Evolutionary conservation across 805 yeast genomes (phyloP).

Genomic region (Kluyveromyces nonfermentans): DNA sequence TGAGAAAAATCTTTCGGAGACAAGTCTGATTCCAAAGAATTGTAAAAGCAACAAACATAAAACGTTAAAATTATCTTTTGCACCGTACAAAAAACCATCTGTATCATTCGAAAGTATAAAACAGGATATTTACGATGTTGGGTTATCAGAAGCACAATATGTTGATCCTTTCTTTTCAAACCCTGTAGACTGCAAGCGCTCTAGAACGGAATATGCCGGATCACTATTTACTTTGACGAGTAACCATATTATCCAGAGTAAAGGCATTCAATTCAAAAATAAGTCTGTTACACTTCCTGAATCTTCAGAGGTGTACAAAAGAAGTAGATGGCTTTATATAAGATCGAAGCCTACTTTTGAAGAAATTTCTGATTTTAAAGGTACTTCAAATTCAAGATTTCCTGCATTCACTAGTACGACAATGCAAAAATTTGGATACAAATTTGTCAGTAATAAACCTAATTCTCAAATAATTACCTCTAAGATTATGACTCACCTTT

Average conservation of each 20-base stretch:
- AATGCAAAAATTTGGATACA: slow-evolving; percentile 7
- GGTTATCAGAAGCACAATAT: slow-evolving; percentile 45
- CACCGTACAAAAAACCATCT: slow-evolving; percentile 11
- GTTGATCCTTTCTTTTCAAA: slow-evolving; percentile 55
- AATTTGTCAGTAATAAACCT: slow-evolving; percentile 4
- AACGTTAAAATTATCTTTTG: background rate
- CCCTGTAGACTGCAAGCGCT: slow-evolving; percentile 39
- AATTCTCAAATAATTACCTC: slow-evolving; percentile 9
- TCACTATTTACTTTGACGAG: slow-evolving; percentile 44
- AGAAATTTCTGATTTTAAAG: slow-evolving; percentile 21
- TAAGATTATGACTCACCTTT: slow-evolving; percentile 32
- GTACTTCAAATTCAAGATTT: slow-evolving; percentile 7
- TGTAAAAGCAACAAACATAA: background rate
- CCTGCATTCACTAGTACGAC: slow-evolving; percentile 1
- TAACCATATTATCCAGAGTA: slow-evolving; percentile 17
- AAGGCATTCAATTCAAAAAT: slow-evolving; percentile 24
- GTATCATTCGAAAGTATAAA: slow-evolving; percentile 29
- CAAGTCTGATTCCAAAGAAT: background rate
- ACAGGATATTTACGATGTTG: slow-evolving; percentile 38
- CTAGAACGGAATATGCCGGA: slow-evolving; percentile 61
- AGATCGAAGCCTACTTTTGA: slow-evolving; percentile 39
- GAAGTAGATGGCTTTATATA: slow-evolving; percentile 40
- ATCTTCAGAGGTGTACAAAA: slow-evolving; percentile 3
- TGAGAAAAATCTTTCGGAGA: background rate
- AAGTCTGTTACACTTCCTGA: slow-evolving; percentile 6